Conservation (phyloP, 139 green algal genomes). For the Asterochloris sp. region DNA sequence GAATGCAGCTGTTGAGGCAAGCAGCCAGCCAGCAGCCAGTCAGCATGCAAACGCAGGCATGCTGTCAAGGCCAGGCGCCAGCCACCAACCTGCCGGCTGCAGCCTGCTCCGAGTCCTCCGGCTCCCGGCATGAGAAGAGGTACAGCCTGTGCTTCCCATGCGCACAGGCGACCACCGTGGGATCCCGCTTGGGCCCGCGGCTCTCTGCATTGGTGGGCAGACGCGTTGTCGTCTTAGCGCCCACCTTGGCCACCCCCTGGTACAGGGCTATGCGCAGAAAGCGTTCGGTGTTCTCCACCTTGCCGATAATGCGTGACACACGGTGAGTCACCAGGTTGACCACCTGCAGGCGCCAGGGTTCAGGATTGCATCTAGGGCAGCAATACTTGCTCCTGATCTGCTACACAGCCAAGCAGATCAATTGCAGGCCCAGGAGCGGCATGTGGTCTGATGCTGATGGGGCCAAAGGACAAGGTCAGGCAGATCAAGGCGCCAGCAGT, state of each 20-base stretch:
- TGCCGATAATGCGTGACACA: conserved; percentile 75
- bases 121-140: conserved; percentile 85
- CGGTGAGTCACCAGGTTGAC: conserved; percentile 89
- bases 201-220: not conserved
- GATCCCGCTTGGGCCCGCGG: conserved; percentile 52
- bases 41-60: too few relatives aligned
- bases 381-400: not conserved
- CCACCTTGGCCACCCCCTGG: conserved; percentile 42
- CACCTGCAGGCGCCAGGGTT: conserved; percentile 34
- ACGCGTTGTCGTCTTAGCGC: not conserved
- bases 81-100: conserved; percentile 17
- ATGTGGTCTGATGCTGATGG: too few relatives aligned
- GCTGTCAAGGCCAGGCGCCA: not conserved
- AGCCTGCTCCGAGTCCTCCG: conserved; percentile 75
- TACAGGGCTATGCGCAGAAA: conserved; percentile 91
- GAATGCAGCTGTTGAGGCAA: too few relatives aligned
- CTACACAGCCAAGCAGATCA: not conserved
- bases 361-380: not conserved
- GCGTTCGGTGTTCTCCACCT: conserved; percentile 94
- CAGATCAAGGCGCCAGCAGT: too few relatives aligned
- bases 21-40: too few relatives aligned
- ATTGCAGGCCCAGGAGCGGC: not conserved
- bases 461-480: too few relatives aligned
- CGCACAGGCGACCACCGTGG: conserved; percentile 78
- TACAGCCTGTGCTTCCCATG: conserved; percentile 89